Evolutionary conservation across 108 stramenopile genomes (phyloP).

Genomic region (Cyclotella atomus): DNA sequence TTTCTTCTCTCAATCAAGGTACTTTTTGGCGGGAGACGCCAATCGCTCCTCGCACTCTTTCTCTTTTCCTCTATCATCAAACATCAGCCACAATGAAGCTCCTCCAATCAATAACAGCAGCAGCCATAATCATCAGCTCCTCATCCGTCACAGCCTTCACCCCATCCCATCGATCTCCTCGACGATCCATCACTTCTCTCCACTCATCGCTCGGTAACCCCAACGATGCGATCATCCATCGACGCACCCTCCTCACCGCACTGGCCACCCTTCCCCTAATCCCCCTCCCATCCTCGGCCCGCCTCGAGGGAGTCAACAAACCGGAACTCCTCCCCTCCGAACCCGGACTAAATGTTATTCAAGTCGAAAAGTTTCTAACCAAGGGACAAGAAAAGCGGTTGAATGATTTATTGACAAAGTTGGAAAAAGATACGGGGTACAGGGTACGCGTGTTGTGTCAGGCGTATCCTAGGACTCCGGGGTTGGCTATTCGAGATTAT

Average conservation of each 20-base stretch:
- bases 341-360: conserved; percentile 77
- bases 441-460: conserved; percentile 82
- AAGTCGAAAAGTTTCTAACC: conserved; percentile 84
- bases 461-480: conserved; percentile 86
- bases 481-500: conserved; percentile 78
- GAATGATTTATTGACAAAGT: conserved; percentile 62
- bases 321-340: conserved; percentile 84
- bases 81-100: conserved; percentile 15
- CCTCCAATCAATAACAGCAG: neutral
- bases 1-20: too few species aligned
- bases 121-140: neutral
- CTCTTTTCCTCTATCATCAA: too few species aligned
- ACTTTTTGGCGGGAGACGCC: too few species aligned
- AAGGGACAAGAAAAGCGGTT: conserved; percentile 79
- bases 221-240: neutral
- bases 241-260: conserved; percentile 8
- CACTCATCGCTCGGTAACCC: neutral
- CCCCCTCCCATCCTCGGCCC: conserved; percentile 24
- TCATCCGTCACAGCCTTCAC: conserved; percentile 1
- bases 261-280: conserved; percentile 16
- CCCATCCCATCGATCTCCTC: neutral
- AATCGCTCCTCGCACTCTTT: too few species aligned
- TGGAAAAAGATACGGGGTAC: conserved; percentile 84
- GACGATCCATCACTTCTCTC: neutral
- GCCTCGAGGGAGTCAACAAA: conserved; percentile 85